Percentiles rank a stretch among this genome's conserved stretches.
phyloP scores from a whole-genome alignment of 805 yeast species.

The Starmerella sp. region DNA sequence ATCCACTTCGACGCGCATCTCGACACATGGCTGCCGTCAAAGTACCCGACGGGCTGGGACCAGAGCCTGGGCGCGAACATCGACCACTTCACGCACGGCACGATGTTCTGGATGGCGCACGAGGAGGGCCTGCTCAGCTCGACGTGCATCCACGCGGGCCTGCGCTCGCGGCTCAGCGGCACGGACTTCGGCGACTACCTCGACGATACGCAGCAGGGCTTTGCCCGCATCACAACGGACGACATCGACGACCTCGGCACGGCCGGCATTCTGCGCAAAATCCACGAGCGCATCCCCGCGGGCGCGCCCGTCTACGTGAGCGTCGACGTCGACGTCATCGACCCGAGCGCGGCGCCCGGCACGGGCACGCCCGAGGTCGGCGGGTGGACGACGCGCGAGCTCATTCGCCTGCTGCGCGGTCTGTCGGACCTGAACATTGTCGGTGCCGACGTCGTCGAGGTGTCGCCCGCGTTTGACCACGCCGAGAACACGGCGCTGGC shows the following conservation, averaged over 20 bases:
- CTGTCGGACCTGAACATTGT: slow-evolving; percentile 50
- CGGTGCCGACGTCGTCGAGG: slow-evolving; percentile 72
- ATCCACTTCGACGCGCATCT: slow-evolving; percentile 79
- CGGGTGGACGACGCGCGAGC: slow-evolving; percentile 59
- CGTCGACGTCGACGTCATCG: slow-evolving; percentile 65
- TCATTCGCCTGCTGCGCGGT: slow-evolving; percentile 47
- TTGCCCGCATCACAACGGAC: slow-evolving; percentile 56
- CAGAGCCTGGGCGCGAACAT: slow-evolving; percentile 35
- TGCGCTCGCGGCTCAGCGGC: slow-evolving; percentile 63
- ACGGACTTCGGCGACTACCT: slow-evolving; percentile 46
- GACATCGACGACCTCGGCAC: slow-evolving; percentile 62
- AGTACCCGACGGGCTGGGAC: slow-evolving; percentile 67
- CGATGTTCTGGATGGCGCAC: slow-evolving; percentile 73
- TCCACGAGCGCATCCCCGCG: slow-evolving; percentile 47
- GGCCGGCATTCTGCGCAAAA: slow-evolving; percentile 44
- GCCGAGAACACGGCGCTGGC: slow-evolving; percentile 53
- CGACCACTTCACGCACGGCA: slow-evolving; percentile 65
- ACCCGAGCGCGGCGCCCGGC: slow-evolving; percentile 65
- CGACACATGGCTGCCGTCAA: slow-evolving; percentile 74
- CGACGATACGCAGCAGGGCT: slow-evolving; percentile 61
- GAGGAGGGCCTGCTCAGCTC: slow-evolving; percentile 54
- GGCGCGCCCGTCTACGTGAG: slow-evolving; percentile 57
- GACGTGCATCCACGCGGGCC: slow-evolving; percentile 61
- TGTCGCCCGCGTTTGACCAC: slow-evolving; percentile 52
- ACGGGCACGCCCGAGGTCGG: slow-evolving; percentile 75